Evolutionary conservation across 2,329 filamentous ascomycete genomes (phyloP), one percentile per base, ranked within the genome.

Genomic region (Xylariaceae sp.): DNA sequence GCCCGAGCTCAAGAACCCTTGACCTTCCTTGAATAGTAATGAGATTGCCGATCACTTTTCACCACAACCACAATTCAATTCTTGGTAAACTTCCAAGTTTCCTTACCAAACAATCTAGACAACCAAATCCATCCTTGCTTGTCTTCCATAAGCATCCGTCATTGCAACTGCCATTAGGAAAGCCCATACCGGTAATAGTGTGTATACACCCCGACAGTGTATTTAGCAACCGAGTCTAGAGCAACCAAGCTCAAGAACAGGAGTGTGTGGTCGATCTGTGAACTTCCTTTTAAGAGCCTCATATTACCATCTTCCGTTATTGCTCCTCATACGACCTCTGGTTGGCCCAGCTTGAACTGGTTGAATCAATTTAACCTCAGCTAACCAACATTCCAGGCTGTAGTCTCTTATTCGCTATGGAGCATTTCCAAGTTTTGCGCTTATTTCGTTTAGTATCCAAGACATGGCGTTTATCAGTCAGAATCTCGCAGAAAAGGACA

Each of bases 21-120:
- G 45, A 59, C 56, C 56, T 59, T 46, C 56, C 52, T 50, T 19
- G 43, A 47, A 37, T 5, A 47, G 56, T 14, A 56, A 48, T 24
- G 34, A 12, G 34, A 48, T 52, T 56, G 56, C 28, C 41, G 56
- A 59, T 59, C 56, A 5, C 34, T 5, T 41, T 43, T 16, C 8
- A n/a, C n/a, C n/a, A n/a, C n/a, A n/a, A n/a, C n/a, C n/a, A n/a
- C n/a, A n/a, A n/a, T n/a, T n/a, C n/a, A n/a, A n/a, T n/a, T n/a
- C n/a, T n/a, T n/a, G n/a, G n/a, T n/a, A n/a, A n/a, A n/a, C n/a
- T n/a, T n/a, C n/a, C n/a, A n/a, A n/a, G n/a, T n/a, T n/a, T n/a
- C n/a, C n/a, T n/a, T n/a, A n/a, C n/a, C n/a, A n/a, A n/a, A n/a
- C n/a, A n/a, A n/a, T n/a, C n/a, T n/a, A n/a, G n/a, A n/a, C n/a